Base-by-base conservation (phyloP, 2,329 filamentous ascomycete genomes). In the Penicillium capsulatum region DNA sequence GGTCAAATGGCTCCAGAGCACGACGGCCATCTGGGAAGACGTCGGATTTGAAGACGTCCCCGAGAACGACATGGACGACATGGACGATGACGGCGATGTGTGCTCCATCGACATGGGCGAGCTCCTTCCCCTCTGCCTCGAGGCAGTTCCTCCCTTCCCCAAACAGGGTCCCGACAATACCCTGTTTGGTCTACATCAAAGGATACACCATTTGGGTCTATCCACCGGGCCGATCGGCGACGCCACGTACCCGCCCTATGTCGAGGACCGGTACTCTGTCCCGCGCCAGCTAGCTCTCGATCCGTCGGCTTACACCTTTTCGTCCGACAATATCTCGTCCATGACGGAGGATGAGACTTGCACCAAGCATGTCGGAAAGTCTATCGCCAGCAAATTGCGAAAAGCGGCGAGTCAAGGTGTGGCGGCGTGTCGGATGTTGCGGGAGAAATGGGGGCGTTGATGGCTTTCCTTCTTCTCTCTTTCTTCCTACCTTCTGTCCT, bases 111-210 rank as follows among this genome's bases (percentile, higher is more conserved):
- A 29, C 8, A n/a, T 7, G 26, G 26, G 13, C 20, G 16, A 29
- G 2, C 13, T 35, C 2, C 10, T 16, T 15, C 31, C 40, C 7
- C 8, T 44, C 1, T 29, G 38, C 2, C 39, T 49, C 13, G 48
- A 53, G 31, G 36, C 36, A 1, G 10, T 40, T 16, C 35, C 41
- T 20, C 45, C 48, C 15, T 36, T 20, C 15, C 30, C 43, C 2
- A 34, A 22, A 17, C 24, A 36, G 10, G 31, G 11, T 10, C 8
- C 17, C 13, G 30, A 22, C n/a, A 17, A 32, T 11, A 32, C 39
- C 22, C 41, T 45, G 13, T 27, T 30, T 17, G 36, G 17, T 10
- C 26, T 40, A 9, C 34, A 47, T 27, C 26, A 37, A 13, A 36
- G 38, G 8, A 40, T 34, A 7, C 15, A 27, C 16, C 15, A 24